These are phyloP conservation scores for Voacanga thouarsii DNA, from an alignment of 257 asterid species.

Conservation along the genomic window DNA sequence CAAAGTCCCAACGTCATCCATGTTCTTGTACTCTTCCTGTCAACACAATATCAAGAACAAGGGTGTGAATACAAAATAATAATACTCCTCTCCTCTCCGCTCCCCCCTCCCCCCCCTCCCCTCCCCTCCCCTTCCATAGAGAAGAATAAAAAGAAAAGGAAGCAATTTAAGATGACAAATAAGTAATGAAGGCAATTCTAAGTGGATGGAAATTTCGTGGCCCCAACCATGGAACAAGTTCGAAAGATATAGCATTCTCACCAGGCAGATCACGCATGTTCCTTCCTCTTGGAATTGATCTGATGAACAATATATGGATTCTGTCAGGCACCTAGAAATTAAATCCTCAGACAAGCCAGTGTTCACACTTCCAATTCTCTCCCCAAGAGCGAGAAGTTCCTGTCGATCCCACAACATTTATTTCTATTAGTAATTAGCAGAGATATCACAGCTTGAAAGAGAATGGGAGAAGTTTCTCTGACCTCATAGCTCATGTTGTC, in stretches of 20 bases:
- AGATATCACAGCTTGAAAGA: neutral
- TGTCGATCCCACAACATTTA: slow-evolving; percentile 27
- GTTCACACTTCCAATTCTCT: slow-evolving; percentile 73
- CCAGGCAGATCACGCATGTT: slow-evolving; percentile 73
- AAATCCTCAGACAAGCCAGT: slow-evolving; percentile 67
- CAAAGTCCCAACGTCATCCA: slow-evolving; percentile 60
- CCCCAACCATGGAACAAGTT: slow-evolving; percentile 25
- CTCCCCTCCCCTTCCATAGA: too few species aligned
- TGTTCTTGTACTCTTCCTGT: slow-evolving; percentile 64
- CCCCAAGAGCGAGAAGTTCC: slow-evolving; percentile 87
- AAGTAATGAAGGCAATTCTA: neutral
- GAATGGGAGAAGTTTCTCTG: neutral
- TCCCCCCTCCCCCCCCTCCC: too few species aligned
- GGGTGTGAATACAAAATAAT: neutral
- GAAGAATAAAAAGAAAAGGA: too few species aligned
- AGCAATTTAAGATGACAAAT: neutral
- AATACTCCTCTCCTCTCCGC: neutral
- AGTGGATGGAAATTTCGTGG: neutral
- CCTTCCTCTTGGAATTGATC: slow-evolving; percentile 52
- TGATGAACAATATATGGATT: slow-evolving; percentile 49
- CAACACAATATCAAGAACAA: neutral
- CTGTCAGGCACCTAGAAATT: slow-evolving; percentile 49
- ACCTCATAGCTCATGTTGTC: slow-evolving; percentile 91
- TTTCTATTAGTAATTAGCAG: neutral
- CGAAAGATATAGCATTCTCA: slow-evolving; percentile 26